Base-by-base conservation (phyloP, 768 basidiomycete genomes). In the Pisolithus tinctorius region DNA sequence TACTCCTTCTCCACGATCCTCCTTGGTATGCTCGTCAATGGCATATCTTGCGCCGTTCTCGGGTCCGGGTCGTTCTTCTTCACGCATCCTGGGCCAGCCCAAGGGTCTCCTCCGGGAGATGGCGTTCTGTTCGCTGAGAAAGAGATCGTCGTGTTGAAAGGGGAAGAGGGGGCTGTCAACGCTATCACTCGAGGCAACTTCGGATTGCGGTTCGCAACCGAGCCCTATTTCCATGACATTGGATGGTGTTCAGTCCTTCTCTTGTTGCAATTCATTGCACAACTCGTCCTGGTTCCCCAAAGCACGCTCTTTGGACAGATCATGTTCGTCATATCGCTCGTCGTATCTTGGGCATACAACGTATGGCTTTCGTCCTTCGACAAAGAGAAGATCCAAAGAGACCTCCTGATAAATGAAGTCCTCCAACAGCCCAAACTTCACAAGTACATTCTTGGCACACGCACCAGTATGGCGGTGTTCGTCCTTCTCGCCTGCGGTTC, bases 311-410 rank as follows among this genome's bases (percentile, higher is more conserved):
- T 71, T 6, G 69, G 71, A 10, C 69, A 71, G 45, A 49, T 67
- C 40, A 52, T 71, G 65, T 71, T 71, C 51, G 50, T 71, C 27
- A 41, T 49, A 0, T 56, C 69, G 1, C 59, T 71, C 14, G 63
- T 54, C 3, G 61, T 62, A 1, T 71, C 69, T 1, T 71, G 70
- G 69, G 49, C 16, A 1, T 69, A 71, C 48, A 71, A 71, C 39
- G 61, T 66, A 1, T 71, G 62, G 43, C 62, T 71, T 27, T 68
- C 69, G 16, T 66, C 63, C 0, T 55, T 77, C 60, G 73, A 77
- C 48, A 63, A 63, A 26, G 61, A 65, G 43, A 65, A 53, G 23
- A 59, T 67, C 9, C 66, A 66, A 43, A 58, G 45, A 7, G 45
- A 55, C 1, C 38, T 65, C 7, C 48, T 65, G 27, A 51, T 53